A percentile compares a stretch with the other conserved stretches of the same genome.
These are phyloP conservation scores for Fragaria vesca DNA, from an alignment of 306 rosid genomes.

Conservation along the genomic window DNA sequence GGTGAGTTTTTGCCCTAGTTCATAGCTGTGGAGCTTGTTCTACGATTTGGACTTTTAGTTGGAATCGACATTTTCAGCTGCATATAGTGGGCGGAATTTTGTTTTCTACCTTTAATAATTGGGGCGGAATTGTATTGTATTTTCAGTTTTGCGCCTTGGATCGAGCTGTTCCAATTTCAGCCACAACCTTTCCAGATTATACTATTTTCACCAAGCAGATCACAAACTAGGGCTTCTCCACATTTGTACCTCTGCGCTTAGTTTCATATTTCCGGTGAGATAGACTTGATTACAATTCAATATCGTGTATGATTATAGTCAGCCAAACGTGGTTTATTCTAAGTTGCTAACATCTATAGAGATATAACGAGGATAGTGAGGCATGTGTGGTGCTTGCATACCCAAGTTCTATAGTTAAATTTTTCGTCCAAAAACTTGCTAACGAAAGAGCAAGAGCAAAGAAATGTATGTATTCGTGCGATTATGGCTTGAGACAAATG, in stretches of 20 bases:
- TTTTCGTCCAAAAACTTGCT: no score
- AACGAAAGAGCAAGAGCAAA: no score
- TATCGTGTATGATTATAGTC: conserved; percentile 29
- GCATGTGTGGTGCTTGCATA: no score
- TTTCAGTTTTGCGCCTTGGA: not conserved
- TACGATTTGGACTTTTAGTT: not conserved
- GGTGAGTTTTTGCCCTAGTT: not conserved
- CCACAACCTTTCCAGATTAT: not conserved
- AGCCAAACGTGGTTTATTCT: no score
- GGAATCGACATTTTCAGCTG: not conserved
- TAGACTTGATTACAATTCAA: no score
- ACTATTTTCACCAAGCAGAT: not conserved
- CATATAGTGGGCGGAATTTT: not conserved
- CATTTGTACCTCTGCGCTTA: not conserved
- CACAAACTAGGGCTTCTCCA: not conserved
- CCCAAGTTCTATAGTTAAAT: no score
- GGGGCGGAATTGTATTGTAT: not conserved
- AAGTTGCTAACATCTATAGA: no score
- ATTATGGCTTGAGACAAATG: no score
- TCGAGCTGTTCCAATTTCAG: not conserved
- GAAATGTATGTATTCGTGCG: no score
- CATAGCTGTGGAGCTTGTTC: not conserved
- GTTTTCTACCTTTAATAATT: no score
- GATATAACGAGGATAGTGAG: no score
- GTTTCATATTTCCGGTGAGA: not conserved